These are phyloP conservation scores for Amanita pallidorosea DNA, from an alignment of 768 basidiomycete species.

Conservation along the genomic window DNA sequence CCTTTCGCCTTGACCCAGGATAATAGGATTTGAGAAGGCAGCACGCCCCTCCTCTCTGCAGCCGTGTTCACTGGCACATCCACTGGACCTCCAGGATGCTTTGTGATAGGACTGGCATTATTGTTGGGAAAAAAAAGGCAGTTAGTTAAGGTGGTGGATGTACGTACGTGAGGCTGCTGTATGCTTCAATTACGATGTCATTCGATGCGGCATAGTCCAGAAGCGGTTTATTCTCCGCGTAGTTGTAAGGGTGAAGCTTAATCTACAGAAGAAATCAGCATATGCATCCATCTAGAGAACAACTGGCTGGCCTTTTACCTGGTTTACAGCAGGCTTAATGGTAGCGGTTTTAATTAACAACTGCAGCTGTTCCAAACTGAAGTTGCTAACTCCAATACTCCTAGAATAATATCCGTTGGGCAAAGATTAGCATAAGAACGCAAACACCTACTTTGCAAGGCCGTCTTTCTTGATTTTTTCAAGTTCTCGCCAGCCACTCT, in stretches of 20 bases:
- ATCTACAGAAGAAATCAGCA: constrained; percentile 32
- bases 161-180: constrained; percentile 52
- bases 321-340: constrained; percentile 60
- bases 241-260: constrained; percentile 61
- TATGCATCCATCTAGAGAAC: background rate
- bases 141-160: background rate
- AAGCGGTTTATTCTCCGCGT: constrained; percentile 37
- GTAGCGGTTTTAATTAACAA: constrained; percentile 36
- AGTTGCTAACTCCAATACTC: constrained; percentile 72
- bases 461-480: constrained; percentile 41
- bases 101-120: constrained; percentile 41
- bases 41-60: constrained; percentile 43
- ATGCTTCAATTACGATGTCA: constrained; percentile 61
- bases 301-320: constrained; percentile 26
- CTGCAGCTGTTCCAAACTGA: constrained; percentile 39
- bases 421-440: constrained; percentile 4
- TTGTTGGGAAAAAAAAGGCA: constrained; percentile 4
- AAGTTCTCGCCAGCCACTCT: constrained; percentile 41
- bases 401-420: constrained; percentile 17
- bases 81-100: constrained; percentile 51
- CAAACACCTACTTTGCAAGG: constrained; percentile 23
- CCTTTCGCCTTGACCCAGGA: constrained; percentile 62
- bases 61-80: constrained; percentile 42
- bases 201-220: constrained; percentile 47
- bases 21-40: constrained; percentile 56